A percentile compares a stretch with the other conserved stretches of the same genome.
Conservation (phyloP, 768 basidiomycete genomes). For the Tylopilus balloui region DNA sequence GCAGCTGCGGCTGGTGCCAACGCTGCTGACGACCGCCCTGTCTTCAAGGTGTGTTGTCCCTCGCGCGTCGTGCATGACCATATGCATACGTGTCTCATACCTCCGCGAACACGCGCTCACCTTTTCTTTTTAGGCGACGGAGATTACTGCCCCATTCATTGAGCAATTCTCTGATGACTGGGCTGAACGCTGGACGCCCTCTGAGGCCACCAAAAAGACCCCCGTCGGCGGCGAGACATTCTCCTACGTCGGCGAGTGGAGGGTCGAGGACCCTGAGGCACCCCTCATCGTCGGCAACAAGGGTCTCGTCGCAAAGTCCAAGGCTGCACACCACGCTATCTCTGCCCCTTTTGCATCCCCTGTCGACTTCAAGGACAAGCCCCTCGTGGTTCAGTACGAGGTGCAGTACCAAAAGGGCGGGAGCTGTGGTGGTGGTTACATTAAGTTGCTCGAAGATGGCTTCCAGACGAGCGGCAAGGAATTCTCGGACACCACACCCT, state of each 20-base stretch:
- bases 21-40: slow-evolving; percentile 58
- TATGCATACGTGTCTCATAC: slow-evolving; percentile 9
- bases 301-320: slow-evolving; percentile 92
- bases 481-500: slow-evolving; percentile 90
- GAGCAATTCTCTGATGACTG: slow-evolving; percentile 96
- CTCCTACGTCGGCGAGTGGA: slow-evolving; percentile 97
- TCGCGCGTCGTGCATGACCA: not conserved
- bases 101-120: slow-evolving; percentile 2
- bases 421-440: slow-evolving; percentile 98
- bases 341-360: slow-evolving; percentile 82
- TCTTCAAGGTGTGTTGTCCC: slow-evolving; percentile 56
- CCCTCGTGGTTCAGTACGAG: slow-evolving; percentile 95
- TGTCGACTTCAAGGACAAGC: slow-evolving; percentile 76
- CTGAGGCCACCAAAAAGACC: slow-evolving; percentile 97
- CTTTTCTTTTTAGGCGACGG: slow-evolving; percentile 53
- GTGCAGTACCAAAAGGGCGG: slow-evolving; percentile 99
- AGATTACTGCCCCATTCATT: slow-evolving; percentile 82
- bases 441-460: slow-evolving; percentile 92
- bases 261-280: slow-evolving; percentile 81
- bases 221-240: slow-evolving; percentile 94
- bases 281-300: slow-evolving; percentile 80
- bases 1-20: slow-evolving; percentile 60
- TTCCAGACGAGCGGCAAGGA: slow-evolving; percentile 93
- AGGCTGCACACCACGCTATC: slow-evolving; percentile 98
- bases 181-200: slow-evolving; percentile 90